These are phyloP conservation scores for Myotisia sp. DNA, from an alignment of 2,329 filamentous ascomycete genomes.

Conservation along the genomic window DNA sequence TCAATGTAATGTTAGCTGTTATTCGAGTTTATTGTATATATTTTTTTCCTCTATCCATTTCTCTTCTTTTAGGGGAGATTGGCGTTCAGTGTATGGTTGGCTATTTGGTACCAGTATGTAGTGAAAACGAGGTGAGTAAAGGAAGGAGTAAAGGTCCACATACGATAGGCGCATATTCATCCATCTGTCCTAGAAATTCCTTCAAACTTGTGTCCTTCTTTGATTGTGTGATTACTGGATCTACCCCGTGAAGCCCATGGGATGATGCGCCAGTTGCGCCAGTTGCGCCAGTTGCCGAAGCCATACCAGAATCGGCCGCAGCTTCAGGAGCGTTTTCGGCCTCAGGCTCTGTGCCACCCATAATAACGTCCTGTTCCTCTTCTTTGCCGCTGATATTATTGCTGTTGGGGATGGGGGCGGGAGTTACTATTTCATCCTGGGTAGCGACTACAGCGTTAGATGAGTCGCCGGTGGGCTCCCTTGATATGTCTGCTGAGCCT, in stretches of 20 bases:
- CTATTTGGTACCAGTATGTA: background rate
- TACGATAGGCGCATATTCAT: slow-evolving; percentile 95
- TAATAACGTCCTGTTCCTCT: slow-evolving; percentile 8
- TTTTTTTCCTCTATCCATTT: background rate
- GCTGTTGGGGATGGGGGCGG: slow-evolving; percentile 4
- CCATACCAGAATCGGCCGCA: slow-evolving; percentile 7
- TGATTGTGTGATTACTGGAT: slow-evolving; percentile 43
- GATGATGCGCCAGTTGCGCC: slow-evolving; percentile 10
- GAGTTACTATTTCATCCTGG: background rate
- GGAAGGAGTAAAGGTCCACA: slow-evolving; percentile 29
- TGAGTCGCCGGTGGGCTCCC: background rate
- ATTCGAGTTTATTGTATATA: background rate
- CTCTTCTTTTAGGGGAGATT: no score
- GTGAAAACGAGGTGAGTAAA: background rate
- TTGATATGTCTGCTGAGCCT: no score
- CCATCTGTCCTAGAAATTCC: slow-evolving; percentile 91
- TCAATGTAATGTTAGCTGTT: slow-evolving; percentile 3
- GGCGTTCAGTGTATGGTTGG: background rate
- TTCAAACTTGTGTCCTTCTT: slow-evolving; percentile 86
- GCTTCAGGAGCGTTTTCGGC: slow-evolving; percentile 11
- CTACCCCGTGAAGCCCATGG: slow-evolving; percentile 32
- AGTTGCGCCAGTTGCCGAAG: slow-evolving; percentile 7
- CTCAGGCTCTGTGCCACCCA: slow-evolving; percentile 12
- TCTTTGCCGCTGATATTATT: slow-evolving; percentile 4
- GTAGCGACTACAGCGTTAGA: background rate